Base-by-base conservation (phyloP, 1,284 basidiomycete genomes). In the Entoloma clypeatum region DNA sequence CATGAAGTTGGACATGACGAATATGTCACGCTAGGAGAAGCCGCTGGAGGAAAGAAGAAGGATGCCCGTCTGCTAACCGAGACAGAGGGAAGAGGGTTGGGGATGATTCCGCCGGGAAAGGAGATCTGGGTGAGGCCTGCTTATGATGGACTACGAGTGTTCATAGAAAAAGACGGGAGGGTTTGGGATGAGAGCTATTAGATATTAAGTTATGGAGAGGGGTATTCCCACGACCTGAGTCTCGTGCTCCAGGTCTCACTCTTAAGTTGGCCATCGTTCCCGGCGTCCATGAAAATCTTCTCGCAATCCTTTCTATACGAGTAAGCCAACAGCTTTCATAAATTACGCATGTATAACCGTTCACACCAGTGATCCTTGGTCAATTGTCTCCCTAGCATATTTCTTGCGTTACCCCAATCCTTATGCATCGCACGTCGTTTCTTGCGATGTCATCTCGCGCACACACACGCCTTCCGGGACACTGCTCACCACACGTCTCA, bases 331-430 rank as follows among this genome's bases (percentile, higher is more conserved):
- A 8, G n/a, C 9, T 16, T 31, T 43, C 28, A 10, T 23, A 5
- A 39, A 18, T 40, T 23, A 26, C 35, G 10, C 36, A 34, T 39
- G 7, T 8, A 19, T 16, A n/a, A 24, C 26, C 18, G 34, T 30
- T 39, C 19, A 26, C 30, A 28, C 5, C 60, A 91, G 88, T 73
- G 86, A 91, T 78, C 76, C 86, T 61, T 93, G 89, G 88, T 77
- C 88, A 43, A 92, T 92, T 47, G 89, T 95, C 42, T 83, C 91
- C 25, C 75, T 94, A 50, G 94, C 94, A 11, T 98, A 91, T 72
- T 92, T 94, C 58, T 74, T 97, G 48, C 86, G 96, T 50, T 99
- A 99, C 63, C 95, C 96, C 3, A 99, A 98, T 63, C 94, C 95
- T 29, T 90, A 91, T 55, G 91, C 95, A 5, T 76, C 90, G 8